phyloP scores from a whole-genome alignment of 139 green algal genomes.

The Pleodorina starrii region DNA sequence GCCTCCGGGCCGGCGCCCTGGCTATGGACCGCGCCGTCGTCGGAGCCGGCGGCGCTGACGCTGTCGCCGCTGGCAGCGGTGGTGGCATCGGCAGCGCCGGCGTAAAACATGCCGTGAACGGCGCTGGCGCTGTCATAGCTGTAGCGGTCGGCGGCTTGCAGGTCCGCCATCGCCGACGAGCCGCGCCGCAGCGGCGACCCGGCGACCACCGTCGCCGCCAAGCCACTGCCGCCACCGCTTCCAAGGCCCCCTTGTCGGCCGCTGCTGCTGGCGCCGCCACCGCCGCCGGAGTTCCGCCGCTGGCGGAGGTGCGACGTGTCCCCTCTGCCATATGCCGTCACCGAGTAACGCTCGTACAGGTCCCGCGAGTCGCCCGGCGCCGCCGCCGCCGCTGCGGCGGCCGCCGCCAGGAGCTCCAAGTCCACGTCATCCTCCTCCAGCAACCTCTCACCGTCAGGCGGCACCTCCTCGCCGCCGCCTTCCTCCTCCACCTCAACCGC shows the following conservation, averaged over 20 bases:
- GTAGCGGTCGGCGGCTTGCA: background rate
- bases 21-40: too few species aligned
- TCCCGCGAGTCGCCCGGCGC: slow-evolving; percentile 6
- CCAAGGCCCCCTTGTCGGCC: background rate
- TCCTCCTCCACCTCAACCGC: background rate
- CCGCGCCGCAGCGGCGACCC: slow-evolving; percentile 7
- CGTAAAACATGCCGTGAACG: background rate
- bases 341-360: slow-evolving; percentile 62
- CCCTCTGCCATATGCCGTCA: slow-evolving; percentile 47
- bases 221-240: background rate
- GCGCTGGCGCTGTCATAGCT: background rate
- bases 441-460: background rate
- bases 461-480: background rate
- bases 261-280: background rate
- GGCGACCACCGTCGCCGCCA: background rate
- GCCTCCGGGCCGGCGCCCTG: too few species aligned
- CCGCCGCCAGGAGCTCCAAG: background rate
- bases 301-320: slow-evolving; percentile 36
- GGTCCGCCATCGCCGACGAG: background rate
- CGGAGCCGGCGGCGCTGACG: background rate
- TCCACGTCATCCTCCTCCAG: slow-evolving; percentile 6
- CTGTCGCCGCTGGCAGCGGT: background rate
- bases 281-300: slow-evolving; percentile 20
- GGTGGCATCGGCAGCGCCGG: background rate
- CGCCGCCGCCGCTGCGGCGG: slow-evolving; percentile 16